Conservation (phyloP, 1,284 basidiomycete species). For the Trametes hirsuta region DNA sequence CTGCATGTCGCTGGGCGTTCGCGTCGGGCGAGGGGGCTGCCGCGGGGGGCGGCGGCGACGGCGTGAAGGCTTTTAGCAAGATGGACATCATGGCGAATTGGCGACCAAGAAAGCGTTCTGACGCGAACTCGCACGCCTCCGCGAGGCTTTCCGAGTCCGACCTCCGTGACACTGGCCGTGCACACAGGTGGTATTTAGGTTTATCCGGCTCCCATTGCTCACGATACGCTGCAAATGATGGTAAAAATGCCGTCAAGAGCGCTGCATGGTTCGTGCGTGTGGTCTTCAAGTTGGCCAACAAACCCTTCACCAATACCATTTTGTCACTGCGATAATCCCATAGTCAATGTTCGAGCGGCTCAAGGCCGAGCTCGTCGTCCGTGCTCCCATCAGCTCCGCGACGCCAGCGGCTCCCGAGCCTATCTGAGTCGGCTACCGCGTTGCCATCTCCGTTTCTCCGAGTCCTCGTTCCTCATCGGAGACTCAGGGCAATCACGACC, state of each 20-base stretch:
- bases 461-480: neutral
- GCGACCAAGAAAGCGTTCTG: conserved; percentile 20
- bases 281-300: too few relatives aligned
- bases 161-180: neutral
- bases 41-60: conserved; percentile 10
- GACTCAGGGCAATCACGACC: conserved; percentile 12
- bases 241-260: too few relatives aligned
- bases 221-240: too few relatives aligned
- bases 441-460: neutral
- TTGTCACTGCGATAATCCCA: too few relatives aligned
- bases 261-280: too few relatives aligned
- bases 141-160: conserved; percentile 1
- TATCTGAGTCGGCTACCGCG: neutral
- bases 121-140: conserved; percentile 24
- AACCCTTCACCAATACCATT: too few relatives aligned
- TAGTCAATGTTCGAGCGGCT: too few relatives aligned
- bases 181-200: too few relatives aligned
- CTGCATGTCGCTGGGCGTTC: conserved; percentile 10
- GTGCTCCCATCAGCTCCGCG: neutral
- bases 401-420: neutral
- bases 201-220: too few relatives aligned
- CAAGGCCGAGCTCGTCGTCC: neutral
- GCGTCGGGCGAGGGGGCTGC: neutral
- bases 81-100: conserved; percentile 15
- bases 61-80: conserved; percentile 23